Conservation (phyloP, 441 rosid species). For the Biscutella laevigata region DNA sequence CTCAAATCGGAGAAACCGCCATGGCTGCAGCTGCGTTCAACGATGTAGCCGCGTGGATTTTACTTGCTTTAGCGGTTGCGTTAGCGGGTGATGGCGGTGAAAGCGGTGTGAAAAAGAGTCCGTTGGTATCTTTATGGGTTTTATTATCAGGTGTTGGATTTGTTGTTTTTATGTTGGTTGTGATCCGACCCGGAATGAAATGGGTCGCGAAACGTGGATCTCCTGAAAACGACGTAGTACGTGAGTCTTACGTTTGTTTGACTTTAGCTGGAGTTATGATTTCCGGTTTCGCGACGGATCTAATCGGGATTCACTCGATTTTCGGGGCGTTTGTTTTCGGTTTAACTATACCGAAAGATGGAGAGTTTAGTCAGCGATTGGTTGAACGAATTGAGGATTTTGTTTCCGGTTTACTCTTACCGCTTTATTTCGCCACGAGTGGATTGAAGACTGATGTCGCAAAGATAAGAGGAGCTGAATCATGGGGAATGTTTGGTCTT, state of each 20-base stretch:
- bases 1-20: slow-evolving; percentile 51
- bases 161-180: slow-evolving; percentile 45
- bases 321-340: slow-evolving; percentile 72
- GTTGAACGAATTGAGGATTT: slow-evolving; percentile 59
- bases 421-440: slow-evolving; percentile 73
- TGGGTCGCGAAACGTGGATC: slow-evolving; percentile 44
- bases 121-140: slow-evolving; percentile 52
- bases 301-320: slow-evolving; percentile 64
- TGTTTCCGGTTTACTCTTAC: slow-evolving; percentile 54
- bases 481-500: slow-evolving; percentile 58
- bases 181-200: slow-evolving; percentile 50
- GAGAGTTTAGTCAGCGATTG: slow-evolving; percentile 43
- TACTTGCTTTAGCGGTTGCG: slow-evolving; percentile 52
- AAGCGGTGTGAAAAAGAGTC: slow-evolving; percentile 31
- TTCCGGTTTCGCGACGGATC: slow-evolving; percentile 59
- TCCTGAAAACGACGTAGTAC: slow-evolving; percentile 34
- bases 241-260: slow-evolving; percentile 51
- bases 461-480: slow-evolving; percentile 36
- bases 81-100: slow-evolving; percentile 39
- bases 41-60: slow-evolving; percentile 55
- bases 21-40: slow-evolving; percentile 70
- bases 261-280: slow-evolving; percentile 60
- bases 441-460: slow-evolving; percentile 65
- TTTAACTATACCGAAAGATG: slow-evolving; percentile 55
- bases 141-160: slow-evolving; percentile 45